A percentile compares a stretch with the other conserved stretches of the same genome.
Evolutionary conservation across 106 monocot genomes (phyloP).

Genomic region (Dendrobium nobile): DNA sequence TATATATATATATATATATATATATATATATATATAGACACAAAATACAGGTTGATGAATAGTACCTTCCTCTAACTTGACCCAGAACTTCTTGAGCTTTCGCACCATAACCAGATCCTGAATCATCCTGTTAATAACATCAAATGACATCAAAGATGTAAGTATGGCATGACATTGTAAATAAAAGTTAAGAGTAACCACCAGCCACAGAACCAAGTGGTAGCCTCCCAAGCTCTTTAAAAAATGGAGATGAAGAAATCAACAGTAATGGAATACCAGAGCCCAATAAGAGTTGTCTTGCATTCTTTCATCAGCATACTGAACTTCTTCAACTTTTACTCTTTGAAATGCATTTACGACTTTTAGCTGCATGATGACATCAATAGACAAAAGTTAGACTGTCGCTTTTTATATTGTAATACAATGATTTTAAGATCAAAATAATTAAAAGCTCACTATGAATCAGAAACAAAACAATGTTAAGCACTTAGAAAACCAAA

Average conservation of each 20-base stretch:
- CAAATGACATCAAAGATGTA: not conserved
- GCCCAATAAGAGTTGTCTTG: constrained; percentile 96
- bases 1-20: too few relatives aligned
- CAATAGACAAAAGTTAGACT: not conserved
- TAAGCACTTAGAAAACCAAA: not conserved
- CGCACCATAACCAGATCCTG: constrained; percentile 87
- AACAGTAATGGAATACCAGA: constrained; percentile 36
- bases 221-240: not conserved
- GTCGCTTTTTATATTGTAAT: not conserved
- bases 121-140: constrained; percentile 49
- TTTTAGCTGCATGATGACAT: constrained; percentile 45
- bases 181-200: not conserved
- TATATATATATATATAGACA: not conserved
- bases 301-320: constrained; percentile 74
- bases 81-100: constrained; percentile 96
- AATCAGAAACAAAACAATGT: not conserved
- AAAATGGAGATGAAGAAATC: not conserved
- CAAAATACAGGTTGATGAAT: not conserved
- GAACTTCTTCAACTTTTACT: constrained; percentile 64
- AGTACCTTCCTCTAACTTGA: constrained; percentile 93
- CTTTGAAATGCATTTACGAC: constrained; percentile 62
- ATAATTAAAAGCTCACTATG: not conserved
- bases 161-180: not conserved
- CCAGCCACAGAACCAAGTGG: not conserved
- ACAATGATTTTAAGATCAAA: not conserved